Evolutionary conservation across 2,329 filamentous ascomycete species (phyloP).

Genomic region (Byssochlamys sp.): DNA sequence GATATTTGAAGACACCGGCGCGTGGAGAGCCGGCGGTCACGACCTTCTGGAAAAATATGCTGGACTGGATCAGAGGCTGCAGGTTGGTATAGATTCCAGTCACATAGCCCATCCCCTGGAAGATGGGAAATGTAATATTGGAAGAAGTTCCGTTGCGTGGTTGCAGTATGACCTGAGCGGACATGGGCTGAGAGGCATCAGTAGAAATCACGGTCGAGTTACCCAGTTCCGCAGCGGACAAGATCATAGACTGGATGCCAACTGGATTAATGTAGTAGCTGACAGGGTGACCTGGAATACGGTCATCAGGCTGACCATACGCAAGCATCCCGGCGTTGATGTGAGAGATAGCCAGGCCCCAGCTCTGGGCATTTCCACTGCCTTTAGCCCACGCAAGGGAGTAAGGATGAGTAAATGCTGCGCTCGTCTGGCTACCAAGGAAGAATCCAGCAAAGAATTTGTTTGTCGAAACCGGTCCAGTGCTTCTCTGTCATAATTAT

Average conservation of each 20-base stretch:
- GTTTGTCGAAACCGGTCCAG: conserved; percentile 36
- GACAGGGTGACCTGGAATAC: conserved; percentile 47
- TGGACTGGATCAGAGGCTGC: conserved; percentile 63
- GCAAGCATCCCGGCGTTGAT: conserved; percentile 58
- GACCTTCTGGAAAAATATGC: conserved; percentile 63
- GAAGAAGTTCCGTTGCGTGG: conserved; percentile 45
- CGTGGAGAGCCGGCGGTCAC: conserved; percentile 46
- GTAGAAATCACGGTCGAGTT: conserved; percentile 47
- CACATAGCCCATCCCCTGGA: conserved; percentile 83
- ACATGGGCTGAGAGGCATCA: conserved; percentile 47
- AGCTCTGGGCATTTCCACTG: conserved; percentile 54
- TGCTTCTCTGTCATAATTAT: conserved; percentile 18
- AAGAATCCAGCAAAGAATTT: conserved; percentile 72
- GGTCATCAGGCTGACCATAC: conserved; percentile 49
- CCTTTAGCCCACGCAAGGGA: conserved; percentile 60
- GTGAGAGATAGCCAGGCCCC: conserved; percentile 70
- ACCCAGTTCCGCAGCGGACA: conserved; percentile 69
- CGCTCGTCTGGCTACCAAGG: conserved; percentile 59
- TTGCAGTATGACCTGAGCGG: conserved; percentile 59
- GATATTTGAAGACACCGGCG: conserved; percentile 64
- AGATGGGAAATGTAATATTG: conserved; percentile 65
- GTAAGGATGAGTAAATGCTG: conserved; percentile 69
- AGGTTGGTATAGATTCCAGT: conserved; percentile 65
- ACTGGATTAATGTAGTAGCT: conserved; percentile 72
- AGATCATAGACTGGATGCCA: conserved; percentile 67